Conservation (phyloP, 2,329 filamentous ascomycete species). For the Alternaria rosae region DNA sequence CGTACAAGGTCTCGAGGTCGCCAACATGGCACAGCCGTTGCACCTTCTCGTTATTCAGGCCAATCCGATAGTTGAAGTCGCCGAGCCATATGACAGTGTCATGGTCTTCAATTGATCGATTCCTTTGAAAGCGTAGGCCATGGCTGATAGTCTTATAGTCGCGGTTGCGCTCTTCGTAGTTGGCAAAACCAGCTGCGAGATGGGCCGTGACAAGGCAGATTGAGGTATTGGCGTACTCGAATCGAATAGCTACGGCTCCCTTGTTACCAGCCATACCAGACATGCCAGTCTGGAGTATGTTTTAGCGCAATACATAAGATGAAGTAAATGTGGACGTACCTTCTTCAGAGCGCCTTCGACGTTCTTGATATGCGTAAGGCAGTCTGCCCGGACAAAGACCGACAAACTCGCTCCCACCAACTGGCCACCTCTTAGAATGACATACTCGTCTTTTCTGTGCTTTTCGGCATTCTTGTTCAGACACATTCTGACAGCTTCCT, state of each 20-base stretch:
- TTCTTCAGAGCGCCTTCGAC: conserved; percentile 97
- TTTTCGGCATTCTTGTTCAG: conserved; percentile 75
- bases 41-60: conserved; percentile 78
- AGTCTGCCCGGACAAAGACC: conserved; percentile 84
- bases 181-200: conserved; percentile 92
- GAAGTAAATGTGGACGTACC: conserved; percentile 43
- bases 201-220: conserved; percentile 97
- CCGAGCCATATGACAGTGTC: conserved; percentile 89
- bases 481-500: conserved; percentile 77
- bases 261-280: conserved; percentile 99
- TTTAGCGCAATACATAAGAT: conserved; percentile 19
- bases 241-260: conserved; percentile 92
- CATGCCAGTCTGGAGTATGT: conserved; percentile 71
- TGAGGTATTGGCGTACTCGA: conserved; percentile 91
- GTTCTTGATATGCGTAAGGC: conserved; percentile 86
- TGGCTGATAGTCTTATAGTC: conserved; percentile 90
- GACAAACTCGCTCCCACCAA: conserved; percentile 92
- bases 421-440: conserved; percentile 88
- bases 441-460: conserved; percentile 78
- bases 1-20: conserved; percentile 81
- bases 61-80: conserved; percentile 98
- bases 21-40: conserved; percentile 74
- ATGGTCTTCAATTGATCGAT: conserved; percentile 90
- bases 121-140: conserved; percentile 88
- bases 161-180: conserved; percentile 93